Evolutionary conservation across 352 stramenopile species (phyloP), one percentile per base, ranked within the genome.

Genomic region (Pythium aphanidermatum): DNA sequence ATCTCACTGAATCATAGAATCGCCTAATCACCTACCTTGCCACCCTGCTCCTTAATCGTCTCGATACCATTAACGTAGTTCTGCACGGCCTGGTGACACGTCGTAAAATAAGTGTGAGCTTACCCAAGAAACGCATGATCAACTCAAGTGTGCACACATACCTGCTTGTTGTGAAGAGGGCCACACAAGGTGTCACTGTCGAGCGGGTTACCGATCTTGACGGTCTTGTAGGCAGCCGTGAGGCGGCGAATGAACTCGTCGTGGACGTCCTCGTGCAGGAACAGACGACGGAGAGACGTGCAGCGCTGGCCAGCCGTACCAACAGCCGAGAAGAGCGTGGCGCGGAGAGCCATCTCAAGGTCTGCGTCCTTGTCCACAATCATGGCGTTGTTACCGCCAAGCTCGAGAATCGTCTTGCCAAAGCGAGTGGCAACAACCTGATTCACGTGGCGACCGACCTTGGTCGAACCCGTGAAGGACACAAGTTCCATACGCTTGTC

Each of bases 371-470:
- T 75, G 63, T 95, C 80, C n/a, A 97, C 79, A 45, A 97, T 95
- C 74, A 96, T 96, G 11, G 88, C 89, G 52, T 97, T 97, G 68
- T 97, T 97, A 33, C 89, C 89, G 17, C 89, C 88, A 4, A 97
- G 63, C 47, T 97, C 89, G 4, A 97, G 71, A 48, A 97, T 90
- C 25, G 77, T 86, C 64, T 96, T 94, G 51, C 88, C 89, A 58
- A 96, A 97, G 39, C 89, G 80, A 6, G 67, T 68, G n/a, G 81
- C 85, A 19, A 97, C 86, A 16, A 87, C 67, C 42, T 92, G 55
- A 45, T 90, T 92, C 34, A 96, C 87, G 39, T 93, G 71, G 37
- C 80, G 77, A 23, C 89, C 88, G 10, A 95, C 81, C 47, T 83
- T 77, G 10, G 87, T 96, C 9, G 80, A 95, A 6, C 89, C 89